Evolutionary conservation across 2,329 filamentous ascomycete species (phyloP).

Genomic region (Fusarium gaditjirri): DNA sequence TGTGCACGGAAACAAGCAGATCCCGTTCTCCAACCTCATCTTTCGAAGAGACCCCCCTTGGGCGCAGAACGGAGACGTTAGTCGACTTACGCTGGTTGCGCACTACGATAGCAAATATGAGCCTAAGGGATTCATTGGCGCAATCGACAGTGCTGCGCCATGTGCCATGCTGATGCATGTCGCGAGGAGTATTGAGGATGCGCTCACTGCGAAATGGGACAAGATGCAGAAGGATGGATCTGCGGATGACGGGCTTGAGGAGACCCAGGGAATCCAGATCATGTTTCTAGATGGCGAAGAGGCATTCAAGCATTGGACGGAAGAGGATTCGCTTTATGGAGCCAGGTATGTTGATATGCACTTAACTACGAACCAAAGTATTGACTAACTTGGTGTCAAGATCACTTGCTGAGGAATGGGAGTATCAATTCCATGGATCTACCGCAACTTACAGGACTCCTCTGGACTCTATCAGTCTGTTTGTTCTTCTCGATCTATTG

Average conservation of each 20-base stretch:
- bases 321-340: constrained; percentile 87
- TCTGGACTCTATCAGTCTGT: constrained; percentile 83
- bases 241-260: constrained; percentile 68
- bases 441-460: constrained; percentile 80
- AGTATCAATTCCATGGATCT: constrained; percentile 72
- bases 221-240: constrained; percentile 72
- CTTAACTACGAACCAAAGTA: not conserved
- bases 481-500: constrained; percentile 90
- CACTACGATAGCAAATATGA: constrained; percentile 90
- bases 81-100: constrained; percentile 85
- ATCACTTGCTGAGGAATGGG: constrained; percentile 86
- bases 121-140: constrained; percentile 90
- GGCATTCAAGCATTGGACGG: constrained; percentile 84
- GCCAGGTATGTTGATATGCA: constrained; percentile 67
- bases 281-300: constrained; percentile 94
- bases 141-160: constrained; percentile 91
- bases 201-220: constrained; percentile 84
- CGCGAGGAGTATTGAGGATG: constrained; percentile 81
- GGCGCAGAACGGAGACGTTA: constrained; percentile 77
- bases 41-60: constrained; percentile 90
- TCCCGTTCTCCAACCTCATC: constrained; percentile 90
- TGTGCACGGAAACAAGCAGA: constrained; percentile 71
- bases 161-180: constrained; percentile 94
- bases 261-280: constrained; percentile 86
- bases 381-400: constrained; percentile 42